phyloP scores from a whole-genome alignment of 108 stramenopile genomes.

The Thalassiosira profunda region DNA sequence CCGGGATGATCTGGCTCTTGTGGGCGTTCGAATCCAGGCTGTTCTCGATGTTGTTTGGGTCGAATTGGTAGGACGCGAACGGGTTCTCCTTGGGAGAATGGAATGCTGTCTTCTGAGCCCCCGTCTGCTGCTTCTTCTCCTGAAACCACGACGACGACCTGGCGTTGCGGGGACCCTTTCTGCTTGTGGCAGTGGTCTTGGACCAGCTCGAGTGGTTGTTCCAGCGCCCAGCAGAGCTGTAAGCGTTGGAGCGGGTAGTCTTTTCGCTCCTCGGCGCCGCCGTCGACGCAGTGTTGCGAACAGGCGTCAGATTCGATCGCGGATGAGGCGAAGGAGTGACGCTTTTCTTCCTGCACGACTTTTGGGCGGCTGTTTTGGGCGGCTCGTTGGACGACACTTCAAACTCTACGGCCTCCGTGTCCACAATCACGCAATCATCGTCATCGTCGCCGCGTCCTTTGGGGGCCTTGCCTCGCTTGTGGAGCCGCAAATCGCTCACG shows the following conservation, averaged over 20 bases:
- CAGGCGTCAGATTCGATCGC: neutral
- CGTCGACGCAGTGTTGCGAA: neutral
- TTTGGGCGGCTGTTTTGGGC: neutral
- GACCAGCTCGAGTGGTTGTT: neutral
- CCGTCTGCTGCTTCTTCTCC: slow-evolving; percentile 32
- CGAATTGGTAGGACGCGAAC: slow-evolving; percentile 72
- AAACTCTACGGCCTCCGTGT: slow-evolving; percentile 5
- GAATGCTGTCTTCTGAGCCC: slow-evolving; percentile 30
- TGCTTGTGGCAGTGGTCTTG: slow-evolving; percentile 5
- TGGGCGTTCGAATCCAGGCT: slow-evolving; percentile 34
- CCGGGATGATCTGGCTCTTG: slow-evolving; percentile 34
- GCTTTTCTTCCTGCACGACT: slow-evolving; percentile 4
- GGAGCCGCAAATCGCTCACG: slow-evolving; percentile 30
- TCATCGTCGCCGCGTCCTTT: slow-evolving; percentile 4
- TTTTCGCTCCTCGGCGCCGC: neutral
- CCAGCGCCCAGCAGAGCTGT: slow-evolving; percentile 2
- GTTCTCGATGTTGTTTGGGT: slow-evolving; percentile 84
- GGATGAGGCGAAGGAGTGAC: slow-evolving; percentile 53
- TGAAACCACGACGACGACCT: slow-evolving; percentile 39
- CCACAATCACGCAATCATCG: slow-evolving; percentile 27
- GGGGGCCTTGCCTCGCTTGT: slow-evolving; percentile 26
- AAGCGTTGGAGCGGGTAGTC: neutral
- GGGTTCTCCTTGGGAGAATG: slow-evolving; percentile 81
- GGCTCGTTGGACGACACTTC: neutral
- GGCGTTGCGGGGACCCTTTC: slow-evolving; percentile 7